phyloP scores from a whole-genome alignment of 495 filamentous ascomycete species.

The Hypoxylon intermedium region DNA sequence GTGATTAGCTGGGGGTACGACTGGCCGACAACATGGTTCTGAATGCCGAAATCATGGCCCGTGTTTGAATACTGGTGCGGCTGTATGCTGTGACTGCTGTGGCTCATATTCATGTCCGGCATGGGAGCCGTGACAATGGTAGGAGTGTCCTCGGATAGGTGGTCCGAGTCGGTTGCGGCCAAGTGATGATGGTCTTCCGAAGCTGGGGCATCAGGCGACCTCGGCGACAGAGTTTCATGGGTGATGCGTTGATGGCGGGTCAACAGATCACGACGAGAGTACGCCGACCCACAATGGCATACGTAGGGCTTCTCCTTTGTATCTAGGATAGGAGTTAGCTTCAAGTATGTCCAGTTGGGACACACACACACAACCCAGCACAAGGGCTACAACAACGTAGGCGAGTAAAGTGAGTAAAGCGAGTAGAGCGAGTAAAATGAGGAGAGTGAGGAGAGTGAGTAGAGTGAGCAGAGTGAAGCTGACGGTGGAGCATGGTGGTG shows the following conservation, averaged over 20 bases:
- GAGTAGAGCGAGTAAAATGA: conserved; percentile 1
- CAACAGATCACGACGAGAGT: conserved; percentile 61
- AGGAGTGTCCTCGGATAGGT: conserved; percentile 34
- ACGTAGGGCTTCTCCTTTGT: conserved; percentile 64
- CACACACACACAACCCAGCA: not conserved
- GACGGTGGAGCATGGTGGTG: conserved; percentile 27
- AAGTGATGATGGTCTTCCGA: conserved; percentile 43
- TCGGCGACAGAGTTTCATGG: conserved; percentile 42
- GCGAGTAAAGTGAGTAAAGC: too few species aligned
- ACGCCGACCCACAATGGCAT: conserved; percentile 62
- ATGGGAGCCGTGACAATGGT: conserved; percentile 20
- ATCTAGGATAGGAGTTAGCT: conserved; percentile 46
- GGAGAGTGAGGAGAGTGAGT: too few species aligned
- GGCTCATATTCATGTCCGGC: conserved; percentile 34
- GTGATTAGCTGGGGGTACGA: conserved; percentile 37
- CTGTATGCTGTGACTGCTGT: conserved; percentile 26
- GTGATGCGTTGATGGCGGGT: conserved; percentile 59
- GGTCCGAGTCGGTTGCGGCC: conserved; percentile 38
- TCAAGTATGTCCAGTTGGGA: too few species aligned
- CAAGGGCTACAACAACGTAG: too few species aligned
- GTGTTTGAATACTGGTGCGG: conserved; percentile 35
- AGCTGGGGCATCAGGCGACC: conserved; percentile 41
- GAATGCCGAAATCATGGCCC: conserved; percentile 35
- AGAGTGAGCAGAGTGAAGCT: conserved; percentile 8
- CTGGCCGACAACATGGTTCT: conserved; percentile 29